Evolutionary conservation across 371 early-diverging fungal species (phyloP), one percentile per base, ranked within the genome.

Genomic region (Batkoa obscura): DNA sequence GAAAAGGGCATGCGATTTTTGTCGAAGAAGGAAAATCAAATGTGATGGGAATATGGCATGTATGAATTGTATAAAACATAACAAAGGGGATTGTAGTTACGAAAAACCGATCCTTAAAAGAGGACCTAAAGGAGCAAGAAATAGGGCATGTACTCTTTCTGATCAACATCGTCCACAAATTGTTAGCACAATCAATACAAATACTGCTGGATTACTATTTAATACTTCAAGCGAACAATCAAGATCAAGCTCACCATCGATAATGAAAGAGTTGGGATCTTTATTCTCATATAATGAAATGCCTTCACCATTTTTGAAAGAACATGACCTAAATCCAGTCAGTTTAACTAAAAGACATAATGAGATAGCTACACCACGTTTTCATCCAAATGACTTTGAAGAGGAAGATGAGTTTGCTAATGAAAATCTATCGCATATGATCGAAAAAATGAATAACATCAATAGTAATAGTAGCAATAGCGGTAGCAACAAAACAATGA

Each of bases 1-100:
- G 5, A 50, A 50, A 34, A 50, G 34, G 50, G 50, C 50, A 5
- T 50, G 50, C 34, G 50, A 50, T 34, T 50, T 50, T n/a, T 50
- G 50, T 34, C 50, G 50, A 12, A 30, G 36, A 5, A 17, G 50
- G 5, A 50, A 50, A 34, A 50, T 30, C 17, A 50, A 50, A 36
- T 50, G 50, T 34, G 12, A 13, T 12, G 50, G 50, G 32, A 34
- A n/a, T 5, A 3, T 13, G 13, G 3, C 3, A 17, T 50, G 50
- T n/a, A 34, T 12, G 3, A 17, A 17, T 13, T 50, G 50, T 30
- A 50, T 50, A 5, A 17, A 34, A 13, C 12, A 6, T 13, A 50
- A 50, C 36, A 34, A 50, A 5, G 17, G 32, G 34, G 8, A 50
- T 12, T 50, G 50, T 36, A 36, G 32, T 12, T 50, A 50, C 36